A percentile compares a stretch with the other conserved stretches of the same genome.
Conservation (phyloP, 2,329 filamentous ascomycete genomes). For the Sporothrix variecibatus region DNA sequence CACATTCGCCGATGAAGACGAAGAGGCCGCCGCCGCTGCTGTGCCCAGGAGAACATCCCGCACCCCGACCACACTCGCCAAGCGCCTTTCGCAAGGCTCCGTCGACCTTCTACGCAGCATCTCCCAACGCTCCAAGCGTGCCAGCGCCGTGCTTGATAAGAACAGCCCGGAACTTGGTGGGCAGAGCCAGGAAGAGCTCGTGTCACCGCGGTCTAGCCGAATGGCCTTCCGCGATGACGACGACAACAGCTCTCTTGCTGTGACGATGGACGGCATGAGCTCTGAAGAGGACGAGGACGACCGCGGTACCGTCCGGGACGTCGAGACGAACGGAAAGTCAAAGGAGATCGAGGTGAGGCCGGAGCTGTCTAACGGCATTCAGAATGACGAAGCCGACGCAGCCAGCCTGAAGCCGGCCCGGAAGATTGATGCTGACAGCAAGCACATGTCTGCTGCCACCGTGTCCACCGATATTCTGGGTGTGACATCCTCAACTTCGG, state of each 20-base stretch:
- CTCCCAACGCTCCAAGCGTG: conserved; percentile 42
- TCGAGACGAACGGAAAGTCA: conserved; percentile 29
- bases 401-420: conserved; percentile 6
- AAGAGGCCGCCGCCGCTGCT: conserved; percentile 39
- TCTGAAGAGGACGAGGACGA: conserved; percentile 40
- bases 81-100: conserved; percentile 53
- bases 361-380: conserved; percentile 34
- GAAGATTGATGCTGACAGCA: neutral
- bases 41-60: neutral
- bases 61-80: conserved; percentile 43
- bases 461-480: conserved; percentile 9
- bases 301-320: conserved; percentile 31
- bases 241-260: conserved; percentile 56
- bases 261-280: conserved; percentile 59
- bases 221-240: conserved; percentile 45
- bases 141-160: conserved; percentile 32
- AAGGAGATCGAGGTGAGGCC: conserved; percentile 45
- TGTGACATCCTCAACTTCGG: neutral
- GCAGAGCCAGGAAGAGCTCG: conserved; percentile 51
- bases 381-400: conserved; percentile 3
- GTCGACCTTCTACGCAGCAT: conserved; percentile 47
- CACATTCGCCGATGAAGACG: conserved; percentile 65
- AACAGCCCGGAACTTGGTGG: conserved; percentile 27
- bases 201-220: conserved; percentile 39
- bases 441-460: conserved; percentile 12